These are phyloP conservation scores for Plasmodium billcollinsi DNA, from an alignment of 169 alveolate genomes.

Conservation along the genomic window DNA sequence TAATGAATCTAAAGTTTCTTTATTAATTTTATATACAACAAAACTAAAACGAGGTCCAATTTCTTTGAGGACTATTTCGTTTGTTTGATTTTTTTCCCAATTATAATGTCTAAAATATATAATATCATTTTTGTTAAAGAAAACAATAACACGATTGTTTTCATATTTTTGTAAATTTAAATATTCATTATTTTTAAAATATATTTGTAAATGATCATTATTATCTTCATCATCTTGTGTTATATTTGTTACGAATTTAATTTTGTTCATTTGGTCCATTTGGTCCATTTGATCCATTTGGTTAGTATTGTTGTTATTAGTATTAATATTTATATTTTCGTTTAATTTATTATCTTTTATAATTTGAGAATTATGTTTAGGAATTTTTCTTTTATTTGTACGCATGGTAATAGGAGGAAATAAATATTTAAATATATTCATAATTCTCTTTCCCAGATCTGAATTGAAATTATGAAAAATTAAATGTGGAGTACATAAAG, in stretches of 20 bases:
- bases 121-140: slow-evolving; percentile 93
- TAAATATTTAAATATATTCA: slow-evolving; percentile 93
- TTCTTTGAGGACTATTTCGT: slow-evolving; percentile 91
- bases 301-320: neutral
- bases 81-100: slow-evolving; percentile 89
- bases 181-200: slow-evolving; percentile 58
- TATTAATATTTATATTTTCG: neutral
- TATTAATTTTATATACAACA: slow-evolving; percentile 95
- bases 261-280: neutral
- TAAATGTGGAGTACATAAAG: slow-evolving; percentile 97
- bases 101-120: slow-evolving; percentile 95
- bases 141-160: slow-evolving; percentile 94
- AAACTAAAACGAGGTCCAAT: slow-evolving; percentile 97
- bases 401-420: slow-evolving; percentile 92
- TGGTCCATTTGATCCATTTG: neutral
- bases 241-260: neutral
- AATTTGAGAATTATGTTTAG: slow-evolving; percentile 18
- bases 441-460: slow-evolving; percentile 94
- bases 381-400: slow-evolving; percentile 39
- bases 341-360: neutral
- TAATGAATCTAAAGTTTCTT: slow-evolving; percentile 98
- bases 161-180: slow-evolving; percentile 79
- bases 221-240: slow-evolving; percentile 8
- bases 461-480: slow-evolving; percentile 95
- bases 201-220: slow-evolving; percentile 21